Base-by-base conservation (phyloP, 2,329 filamentous ascomycete species). In the Phyllosticta capitalensis region DNA sequence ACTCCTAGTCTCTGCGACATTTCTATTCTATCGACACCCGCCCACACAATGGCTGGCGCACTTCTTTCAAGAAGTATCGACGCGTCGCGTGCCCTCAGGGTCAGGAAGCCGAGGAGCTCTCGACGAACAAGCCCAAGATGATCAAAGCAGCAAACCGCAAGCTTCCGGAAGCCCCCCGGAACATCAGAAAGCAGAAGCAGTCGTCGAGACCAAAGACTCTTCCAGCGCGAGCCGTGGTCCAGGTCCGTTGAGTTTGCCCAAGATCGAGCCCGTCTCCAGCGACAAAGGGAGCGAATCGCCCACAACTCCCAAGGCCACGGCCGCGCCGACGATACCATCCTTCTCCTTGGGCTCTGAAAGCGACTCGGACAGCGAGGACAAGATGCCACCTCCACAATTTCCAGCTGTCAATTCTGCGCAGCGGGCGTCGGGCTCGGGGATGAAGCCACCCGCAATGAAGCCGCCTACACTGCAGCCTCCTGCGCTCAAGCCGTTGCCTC, bases 371-470 rank as follows among this genome's bases (percentile, higher is more conserved):
- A 68, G 72, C 21, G 67, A 70, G 50, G 69, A 72, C 55, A 67
- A 69, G 30, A 63, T 74, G 2, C 72, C 71, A 9, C 73, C 71
- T 5, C 74, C 76, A 21, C 74, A 70, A 0, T 78, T 78, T 56
- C 76, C 76, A 28, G 75, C 76, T 1, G 61, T 74, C 33, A 77
- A 78, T 64, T 78, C 76, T 9, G 76, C 74, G 9, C 76, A 78
- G 62, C 68, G 76, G 62, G 72, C 75, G 14, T 75, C 73, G 55
- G 64, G 66, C 10, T 20, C 54, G 22, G 14, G 38, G 2, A 45
- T 45, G 38, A 45, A 45, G 38, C 38, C 38, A 45, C 17, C 38
- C n/a, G 38, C 38, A n/a, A 5, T 45, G 38, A 45, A 45, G 38
- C 38, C 38, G 17, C 38, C 52, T 14, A 45, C 38, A 6, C n/a